A percentile compares a stretch with the other conserved stretches of the same genome.
phyloP scores from a whole-genome alignment of 1,284 basidiomycete genomes.

The Fomes fomentarius region DNA sequence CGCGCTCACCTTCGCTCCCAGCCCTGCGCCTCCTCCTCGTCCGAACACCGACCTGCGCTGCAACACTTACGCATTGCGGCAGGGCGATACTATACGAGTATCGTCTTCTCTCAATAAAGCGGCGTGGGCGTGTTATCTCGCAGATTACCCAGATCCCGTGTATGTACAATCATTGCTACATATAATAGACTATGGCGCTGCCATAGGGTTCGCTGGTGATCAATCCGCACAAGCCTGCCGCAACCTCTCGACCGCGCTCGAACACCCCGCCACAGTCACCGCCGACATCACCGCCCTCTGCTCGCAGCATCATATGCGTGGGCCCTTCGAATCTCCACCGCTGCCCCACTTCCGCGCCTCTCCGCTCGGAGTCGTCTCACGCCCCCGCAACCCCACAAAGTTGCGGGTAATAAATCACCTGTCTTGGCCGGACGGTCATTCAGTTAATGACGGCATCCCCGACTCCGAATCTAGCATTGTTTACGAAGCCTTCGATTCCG shows the following conservation, averaged over 20 bases:
- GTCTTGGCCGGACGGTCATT: constrained; percentile 38
- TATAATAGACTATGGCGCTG: constrained; percentile 10
- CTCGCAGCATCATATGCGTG: constrained; percentile 9
- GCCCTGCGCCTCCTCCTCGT: constrained; percentile 2
- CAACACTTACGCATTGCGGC: background rate
- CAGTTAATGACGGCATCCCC: constrained; percentile 44
- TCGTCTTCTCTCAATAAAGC: background rate
- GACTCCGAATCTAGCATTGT: constrained; percentile 33
- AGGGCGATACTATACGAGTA: background rate
- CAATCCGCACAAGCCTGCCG: background rate
- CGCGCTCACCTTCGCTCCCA: background rate
- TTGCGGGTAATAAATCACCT: constrained; percentile 38
- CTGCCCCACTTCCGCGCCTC: constrained; percentile 29
- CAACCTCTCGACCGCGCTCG: constrained; percentile 5
- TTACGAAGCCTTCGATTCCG: constrained; percentile 29
- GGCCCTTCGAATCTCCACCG: constrained; percentile 33
- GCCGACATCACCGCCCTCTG: constrained; percentile 5
- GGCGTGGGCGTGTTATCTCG: constrained; percentile 4
- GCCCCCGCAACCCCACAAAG: constrained; percentile 32
- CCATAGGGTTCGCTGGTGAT: background rate
- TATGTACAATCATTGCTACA: constrained; percentile 10
- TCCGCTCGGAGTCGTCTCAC: constrained; percentile 32
- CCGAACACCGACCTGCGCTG: constrained; percentile 15
- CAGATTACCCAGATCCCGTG: constrained; percentile 5
- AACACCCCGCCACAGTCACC: constrained; percentile 4